These are phyloP conservation scores for Ulmus americana DNA, from an alignment of 331 rosid genomes.

Conservation along the genomic window DNA sequence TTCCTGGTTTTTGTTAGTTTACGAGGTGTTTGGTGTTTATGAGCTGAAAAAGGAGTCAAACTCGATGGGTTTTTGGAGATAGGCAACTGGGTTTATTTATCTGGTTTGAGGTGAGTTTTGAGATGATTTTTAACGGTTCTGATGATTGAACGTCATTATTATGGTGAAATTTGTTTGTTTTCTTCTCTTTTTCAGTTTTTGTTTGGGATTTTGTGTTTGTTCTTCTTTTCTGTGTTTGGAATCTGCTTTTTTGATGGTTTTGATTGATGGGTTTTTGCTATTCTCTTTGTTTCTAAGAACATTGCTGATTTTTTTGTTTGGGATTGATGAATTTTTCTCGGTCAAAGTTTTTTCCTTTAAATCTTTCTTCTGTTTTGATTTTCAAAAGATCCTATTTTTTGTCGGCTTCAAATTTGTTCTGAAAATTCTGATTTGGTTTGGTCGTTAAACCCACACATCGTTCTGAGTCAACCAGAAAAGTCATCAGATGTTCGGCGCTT, in stretches of 20 bases:
- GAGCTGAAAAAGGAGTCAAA: constrained; percentile 26
- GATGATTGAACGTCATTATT: constrained; percentile 2
- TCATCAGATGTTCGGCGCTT: too few species aligned
- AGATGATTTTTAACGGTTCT: not conserved
- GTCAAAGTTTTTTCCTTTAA: not conserved
- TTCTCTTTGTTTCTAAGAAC: not conserved
- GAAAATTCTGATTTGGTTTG: too few species aligned
- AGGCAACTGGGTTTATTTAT: not conserved
- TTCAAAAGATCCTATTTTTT: not conserved
- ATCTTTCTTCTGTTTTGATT: constrained; percentile 1
- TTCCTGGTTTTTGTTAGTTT: constrained; percentile 9
- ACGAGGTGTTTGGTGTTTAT: constrained; percentile 5
- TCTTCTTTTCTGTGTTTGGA: not conserved
- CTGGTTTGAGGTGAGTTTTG: constrained; percentile 16
- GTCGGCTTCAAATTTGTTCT: not conserved
- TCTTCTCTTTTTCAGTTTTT: not conserved
- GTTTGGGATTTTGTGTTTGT: not conserved
- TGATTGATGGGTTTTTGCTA: not conserved
- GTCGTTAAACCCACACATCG: too few species aligned
- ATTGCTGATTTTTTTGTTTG: not conserved
- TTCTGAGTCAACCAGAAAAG: too few species aligned
- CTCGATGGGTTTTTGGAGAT: constrained; percentile 22
- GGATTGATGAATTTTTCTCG: not conserved
- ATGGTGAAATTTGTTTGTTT: constrained; percentile 9
- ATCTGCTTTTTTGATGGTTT: not conserved